phyloP scores from a whole-genome alignment of 2,329 filamentous ascomycete genomes.

The Claviceps sp. region DNA sequence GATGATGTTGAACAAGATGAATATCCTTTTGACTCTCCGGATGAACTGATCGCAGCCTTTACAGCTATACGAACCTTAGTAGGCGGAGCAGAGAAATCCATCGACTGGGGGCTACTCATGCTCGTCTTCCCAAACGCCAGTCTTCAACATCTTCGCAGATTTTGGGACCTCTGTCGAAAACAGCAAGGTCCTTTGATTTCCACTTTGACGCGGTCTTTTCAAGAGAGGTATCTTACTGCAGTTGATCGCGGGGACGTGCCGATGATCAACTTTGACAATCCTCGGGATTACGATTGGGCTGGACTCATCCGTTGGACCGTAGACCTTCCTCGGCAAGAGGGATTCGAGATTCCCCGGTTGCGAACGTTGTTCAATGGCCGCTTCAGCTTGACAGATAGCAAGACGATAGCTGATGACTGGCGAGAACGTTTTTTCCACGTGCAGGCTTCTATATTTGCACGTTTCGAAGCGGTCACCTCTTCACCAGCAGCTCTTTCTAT shows the following conservation, averaged over 20 bases:
- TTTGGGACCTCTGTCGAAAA: conserved; percentile 40
- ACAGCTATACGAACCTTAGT: conserved; percentile 43
- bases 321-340: conserved; percentile 32
- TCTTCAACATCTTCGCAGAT: conserved; percentile 36
- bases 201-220: conserved; percentile 46
- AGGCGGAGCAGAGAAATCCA: conserved; percentile 43
- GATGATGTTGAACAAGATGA: not conserved
- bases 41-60: conserved; percentile 39
- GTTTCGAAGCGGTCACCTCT: conserved; percentile 40
- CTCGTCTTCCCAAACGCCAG: conserved; percentile 41
- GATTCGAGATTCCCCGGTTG: conserved; percentile 34
- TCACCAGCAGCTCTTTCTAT: conserved; percentile 29
- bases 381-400: conserved; percentile 27
- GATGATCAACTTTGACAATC: conserved; percentile 48
- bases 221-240: conserved; percentile 49
- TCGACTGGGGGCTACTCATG: conserved; percentile 48
- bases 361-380: conserved; percentile 29
- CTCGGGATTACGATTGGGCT: conserved; percentile 55
- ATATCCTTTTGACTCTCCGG: conserved; percentile 9
- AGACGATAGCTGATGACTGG: conserved; percentile 28
- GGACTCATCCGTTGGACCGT: conserved; percentile 53
- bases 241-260: conserved; percentile 51
- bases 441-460: conserved; percentile 40
- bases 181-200: conserved; percentile 40
- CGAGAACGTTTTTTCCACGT: conserved; percentile 43